Percentiles rank a stretch among this genome's conserved stretches.
These are phyloP conservation scores for Anthracocystis walkeri DNA, from an alignment of 1,284 basidiomycete species.

Conservation along the genomic window DNA sequence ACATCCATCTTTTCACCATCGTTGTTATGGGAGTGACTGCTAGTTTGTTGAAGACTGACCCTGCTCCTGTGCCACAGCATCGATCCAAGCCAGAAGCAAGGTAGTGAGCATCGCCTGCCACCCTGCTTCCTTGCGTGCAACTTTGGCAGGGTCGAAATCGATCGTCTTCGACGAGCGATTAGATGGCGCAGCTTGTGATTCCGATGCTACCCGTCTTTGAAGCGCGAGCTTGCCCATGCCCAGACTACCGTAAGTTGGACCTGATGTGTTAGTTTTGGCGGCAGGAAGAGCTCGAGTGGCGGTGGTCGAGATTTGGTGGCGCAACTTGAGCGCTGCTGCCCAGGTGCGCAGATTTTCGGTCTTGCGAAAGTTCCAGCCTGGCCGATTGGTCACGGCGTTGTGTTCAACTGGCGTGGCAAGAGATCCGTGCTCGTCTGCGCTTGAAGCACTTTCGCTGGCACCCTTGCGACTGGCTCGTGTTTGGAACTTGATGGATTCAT, in stretches of 20 bases:
- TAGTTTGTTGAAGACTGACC: background rate
- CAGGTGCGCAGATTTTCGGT: slow-evolving; percentile 55
- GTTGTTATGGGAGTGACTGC: background rate
- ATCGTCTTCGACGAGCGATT: slow-evolving; percentile 15
- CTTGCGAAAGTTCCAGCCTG: slow-evolving; percentile 54
- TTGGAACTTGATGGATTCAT: slow-evolving; percentile 65
- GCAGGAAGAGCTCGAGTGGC: slow-evolving; percentile 8
- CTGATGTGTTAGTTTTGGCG: slow-evolving; percentile 1
- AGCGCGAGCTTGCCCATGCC: slow-evolving; percentile 44
- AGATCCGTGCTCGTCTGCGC: background rate
- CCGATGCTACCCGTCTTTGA: slow-evolving; percentile 39
- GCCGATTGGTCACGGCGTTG: slow-evolving; percentile 9
- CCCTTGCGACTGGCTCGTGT: slow-evolving; percentile 16
- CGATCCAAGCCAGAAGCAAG: slow-evolving; percentile 77
- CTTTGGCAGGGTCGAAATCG: slow-evolving; percentile 78
- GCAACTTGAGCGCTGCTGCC: slow-evolving; percentile 50
- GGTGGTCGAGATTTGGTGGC: slow-evolving; percentile 47
- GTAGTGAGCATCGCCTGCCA: slow-evolving; percentile 83
- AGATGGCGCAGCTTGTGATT: slow-evolving; percentile 11
- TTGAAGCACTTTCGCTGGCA: slow-evolving; percentile 5
- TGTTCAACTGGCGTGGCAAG: background rate
- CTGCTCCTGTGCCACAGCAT: slow-evolving; percentile 77
- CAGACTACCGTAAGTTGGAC: slow-evolving; percentile 26
- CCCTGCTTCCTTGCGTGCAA: slow-evolving; percentile 79
- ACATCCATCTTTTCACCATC: no score